Conservation (phyloP, 2,329 filamentous ascomycete genomes). For the Hypoxylon sp. region DNA sequence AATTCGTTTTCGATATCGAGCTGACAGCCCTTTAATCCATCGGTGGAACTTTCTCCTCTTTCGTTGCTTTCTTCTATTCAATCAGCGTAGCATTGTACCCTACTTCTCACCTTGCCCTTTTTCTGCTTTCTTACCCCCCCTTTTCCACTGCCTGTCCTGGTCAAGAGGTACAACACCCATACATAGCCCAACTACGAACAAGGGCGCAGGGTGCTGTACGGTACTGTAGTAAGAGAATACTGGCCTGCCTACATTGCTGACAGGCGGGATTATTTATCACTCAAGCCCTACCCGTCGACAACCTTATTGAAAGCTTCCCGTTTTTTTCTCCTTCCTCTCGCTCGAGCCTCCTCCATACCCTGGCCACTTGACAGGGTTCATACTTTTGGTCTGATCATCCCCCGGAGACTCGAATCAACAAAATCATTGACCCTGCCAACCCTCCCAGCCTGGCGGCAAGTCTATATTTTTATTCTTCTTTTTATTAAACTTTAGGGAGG, state of each 20-base stretch:
- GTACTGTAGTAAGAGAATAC: slow-evolving; percentile 18
- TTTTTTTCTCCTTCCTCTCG: slow-evolving; percentile 29
- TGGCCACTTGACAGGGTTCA: slow-evolving; percentile 38
- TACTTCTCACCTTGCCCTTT: slow-evolving; percentile 19
- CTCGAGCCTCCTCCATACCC: slow-evolving; percentile 42
- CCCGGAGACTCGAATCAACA: slow-evolving; percentile 42
- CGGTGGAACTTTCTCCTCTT: slow-evolving; percentile 14
- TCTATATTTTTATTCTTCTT: slow-evolving; percentile 20
- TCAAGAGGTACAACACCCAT: slow-evolving; percentile 34
- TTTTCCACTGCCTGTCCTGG: slow-evolving; percentile 24
- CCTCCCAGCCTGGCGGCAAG: slow-evolving; percentile 25
- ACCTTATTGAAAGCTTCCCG: slow-evolving; percentile 29
- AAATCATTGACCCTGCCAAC: slow-evolving; percentile 35
- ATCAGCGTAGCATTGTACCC: slow-evolving; percentile 22
- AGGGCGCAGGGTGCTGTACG: slow-evolving; percentile 33
- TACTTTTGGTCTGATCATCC: slow-evolving; percentile 41
- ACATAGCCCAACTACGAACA: slow-evolving; percentile 27
- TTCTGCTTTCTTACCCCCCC: slow-evolving; percentile 39
- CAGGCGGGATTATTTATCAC: slow-evolving; percentile 43
- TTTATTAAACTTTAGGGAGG: slow-evolving; percentile 24
- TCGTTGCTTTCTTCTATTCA: slow-evolving; percentile 9
- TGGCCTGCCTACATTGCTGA: slow-evolving; percentile 35
- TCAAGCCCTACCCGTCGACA: slow-evolving; percentile 37
- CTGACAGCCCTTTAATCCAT: slow-evolving; percentile 19
- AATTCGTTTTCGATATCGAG: slow-evolving; percentile 1